Conservation (phyloP, 148 eudicot species). For the Rhododendron griersonianum region DNA sequence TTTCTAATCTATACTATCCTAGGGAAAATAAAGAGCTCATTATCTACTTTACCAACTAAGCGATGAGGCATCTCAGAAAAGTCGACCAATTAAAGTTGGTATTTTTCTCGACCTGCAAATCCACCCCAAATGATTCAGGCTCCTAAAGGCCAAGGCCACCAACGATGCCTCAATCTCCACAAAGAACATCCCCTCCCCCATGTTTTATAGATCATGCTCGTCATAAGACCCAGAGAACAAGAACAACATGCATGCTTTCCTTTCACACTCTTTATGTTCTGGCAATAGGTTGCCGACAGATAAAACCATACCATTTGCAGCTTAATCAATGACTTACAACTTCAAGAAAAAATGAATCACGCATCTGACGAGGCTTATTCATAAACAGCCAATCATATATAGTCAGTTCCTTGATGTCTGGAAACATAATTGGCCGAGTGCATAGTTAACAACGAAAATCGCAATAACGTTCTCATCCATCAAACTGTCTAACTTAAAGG, state of each 20-base stretch:
- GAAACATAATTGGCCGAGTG: neutral
- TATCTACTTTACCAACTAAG: no score
- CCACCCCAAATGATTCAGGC: neutral
- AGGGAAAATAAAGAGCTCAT: no score
- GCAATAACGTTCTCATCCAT: neutral
- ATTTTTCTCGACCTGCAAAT: neutral
- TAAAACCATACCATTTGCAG: neutral
- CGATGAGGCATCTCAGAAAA: no score
- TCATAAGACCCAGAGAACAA: neutral
- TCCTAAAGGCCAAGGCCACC: neutral
- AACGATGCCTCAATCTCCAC: neutral
- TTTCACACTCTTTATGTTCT: neutral
- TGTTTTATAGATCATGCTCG: neutral
- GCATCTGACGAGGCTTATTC: neutral
- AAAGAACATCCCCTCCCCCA: neutral
- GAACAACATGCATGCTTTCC: neutral
- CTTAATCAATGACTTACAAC: neutral
- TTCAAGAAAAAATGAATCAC: neutral
- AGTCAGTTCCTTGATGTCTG: constrained; percentile 1
- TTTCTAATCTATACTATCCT: no score
- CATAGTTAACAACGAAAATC: neutral
- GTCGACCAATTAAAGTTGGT: neutral
- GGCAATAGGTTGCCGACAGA: neutral
- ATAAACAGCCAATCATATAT: neutral
- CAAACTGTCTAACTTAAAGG: neutral